A percentile compares a stretch with the other conserved stretches of the same genome.
phyloP scores from a whole-genome alignment of 805 yeast genomes.

The Ascoidea tarda region DNA sequence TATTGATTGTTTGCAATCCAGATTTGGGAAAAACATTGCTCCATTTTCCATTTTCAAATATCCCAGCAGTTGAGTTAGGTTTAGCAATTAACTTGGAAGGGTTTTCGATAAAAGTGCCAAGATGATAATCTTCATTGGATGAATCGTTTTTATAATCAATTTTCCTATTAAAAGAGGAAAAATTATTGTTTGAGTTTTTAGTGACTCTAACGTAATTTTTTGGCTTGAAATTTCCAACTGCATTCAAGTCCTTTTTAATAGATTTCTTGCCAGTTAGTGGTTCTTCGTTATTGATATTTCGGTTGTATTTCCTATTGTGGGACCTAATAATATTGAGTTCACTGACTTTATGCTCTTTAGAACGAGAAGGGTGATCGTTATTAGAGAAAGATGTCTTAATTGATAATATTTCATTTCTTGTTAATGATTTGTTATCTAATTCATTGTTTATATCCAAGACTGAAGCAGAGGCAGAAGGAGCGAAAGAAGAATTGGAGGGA shows the following conservation, averaged over 20 bases:
- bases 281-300: background rate
- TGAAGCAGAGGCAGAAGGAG: too few species aligned
- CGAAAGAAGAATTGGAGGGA: too few species aligned
- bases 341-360: background rate
- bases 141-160: too few species aligned
- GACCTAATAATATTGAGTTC: background rate
- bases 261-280: background rate
- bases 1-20: constrained; percentile 22
- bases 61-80: constrained; percentile 24
- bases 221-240: too few species aligned
- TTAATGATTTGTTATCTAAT: too few species aligned
- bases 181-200: too few species aligned
- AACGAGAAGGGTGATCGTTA: background rate
- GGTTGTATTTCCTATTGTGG: background rate
- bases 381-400: background rate
- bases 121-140: background rate
- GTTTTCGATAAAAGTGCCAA: constrained; percentile 51
- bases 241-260: too few species aligned
- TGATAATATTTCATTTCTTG: background rate
- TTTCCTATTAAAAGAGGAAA: too few species aligned
- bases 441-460: too few species aligned
- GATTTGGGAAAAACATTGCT: constrained; percentile 73
- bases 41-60: constrained; percentile 75
- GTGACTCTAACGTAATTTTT: too few species aligned
- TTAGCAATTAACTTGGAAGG: constrained; percentile 61